Evolutionary conservation across 768 basidiomycete species (phyloP).

Genomic region (Mycena polygramma): DNA sequence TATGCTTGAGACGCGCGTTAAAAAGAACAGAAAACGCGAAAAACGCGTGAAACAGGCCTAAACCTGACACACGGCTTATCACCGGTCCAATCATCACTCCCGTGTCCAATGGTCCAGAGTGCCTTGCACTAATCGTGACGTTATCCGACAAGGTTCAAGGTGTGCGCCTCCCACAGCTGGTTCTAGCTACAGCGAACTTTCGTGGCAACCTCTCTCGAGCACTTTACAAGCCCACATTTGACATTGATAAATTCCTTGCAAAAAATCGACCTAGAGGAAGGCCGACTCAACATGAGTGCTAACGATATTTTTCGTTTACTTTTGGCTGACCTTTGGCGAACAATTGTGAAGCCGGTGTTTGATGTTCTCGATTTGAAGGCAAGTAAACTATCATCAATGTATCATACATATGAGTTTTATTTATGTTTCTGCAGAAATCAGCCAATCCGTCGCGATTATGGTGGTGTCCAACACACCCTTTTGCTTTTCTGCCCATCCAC

Average conservation of each 20-base stretch:
- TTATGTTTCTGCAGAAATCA: slow-evolving; percentile 9
- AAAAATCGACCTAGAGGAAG: too few relatives aligned
- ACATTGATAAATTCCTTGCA: too few relatives aligned
- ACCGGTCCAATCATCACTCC: too few relatives aligned
- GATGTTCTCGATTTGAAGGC: neutral
- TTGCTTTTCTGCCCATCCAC: slow-evolving; percentile 34
- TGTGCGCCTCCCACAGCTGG: neutral
- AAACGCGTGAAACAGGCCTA: too few relatives aligned
- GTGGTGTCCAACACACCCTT: slow-evolving; percentile 18
- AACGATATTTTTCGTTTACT: neutral
- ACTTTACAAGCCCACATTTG: neutral
- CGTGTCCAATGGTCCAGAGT: too few relatives aligned
- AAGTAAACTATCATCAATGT: neutral
- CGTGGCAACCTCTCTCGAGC: neutral
- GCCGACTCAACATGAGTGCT: neutral
- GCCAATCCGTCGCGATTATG: neutral
- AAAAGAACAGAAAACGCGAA: too few relatives aligned
- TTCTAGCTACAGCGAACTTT: neutral
- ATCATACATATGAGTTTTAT: neutral
- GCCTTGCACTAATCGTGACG: neutral
- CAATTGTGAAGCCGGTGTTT: neutral
- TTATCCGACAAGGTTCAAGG: neutral
- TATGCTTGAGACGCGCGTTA: too few relatives aligned
- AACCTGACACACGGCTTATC: too few relatives aligned
- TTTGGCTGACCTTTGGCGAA: neutral